Percentiles rank a stretch among this genome's conserved stretches.
Conservation (phyloP, 2,329 filamentous ascomycete species). For the Fusarium domesticum region DNA sequence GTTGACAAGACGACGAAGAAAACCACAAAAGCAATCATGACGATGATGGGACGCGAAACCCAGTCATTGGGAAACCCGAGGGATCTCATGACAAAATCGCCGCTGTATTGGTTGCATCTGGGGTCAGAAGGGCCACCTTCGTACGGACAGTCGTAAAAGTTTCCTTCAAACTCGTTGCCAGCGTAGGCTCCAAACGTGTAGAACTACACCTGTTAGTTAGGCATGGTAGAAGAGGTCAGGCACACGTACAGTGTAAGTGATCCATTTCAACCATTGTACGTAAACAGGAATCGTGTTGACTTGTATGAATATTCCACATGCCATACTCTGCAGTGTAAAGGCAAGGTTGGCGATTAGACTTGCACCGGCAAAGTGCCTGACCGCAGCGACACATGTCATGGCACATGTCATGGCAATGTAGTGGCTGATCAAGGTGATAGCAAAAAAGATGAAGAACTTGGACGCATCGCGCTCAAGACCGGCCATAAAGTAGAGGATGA, state of each 20-base stretch:
- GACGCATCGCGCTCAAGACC: conserved; percentile 62
- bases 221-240: not conserved
- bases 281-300: conserved; percentile 70
- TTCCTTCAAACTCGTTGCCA: conserved; percentile 69
- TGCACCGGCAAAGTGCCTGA: conserved; percentile 66
- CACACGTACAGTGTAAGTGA: conserved; percentile 52
- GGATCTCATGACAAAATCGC: conserved; percentile 64
- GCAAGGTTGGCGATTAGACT: conserved; percentile 69
- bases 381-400: conserved; percentile 62
- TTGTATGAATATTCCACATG: conserved; percentile 75
- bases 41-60: conserved; percentile 64
- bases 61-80: conserved; percentile 67
- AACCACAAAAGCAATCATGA: conserved; percentile 58
- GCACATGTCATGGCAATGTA: conserved; percentile 73
- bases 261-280: conserved; percentile 74
- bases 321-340: conserved; percentile 71
- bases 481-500: conserved; percentile 76
- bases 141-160: conserved; percentile 70
- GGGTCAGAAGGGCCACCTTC: conserved; percentile 61
- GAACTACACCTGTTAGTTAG: conserved; percentile 43
- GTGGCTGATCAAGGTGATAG: conserved; percentile 65
- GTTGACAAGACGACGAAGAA: conserved; percentile 62
- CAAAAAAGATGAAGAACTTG: conserved; percentile 71
- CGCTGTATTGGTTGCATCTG: conserved; percentile 65
- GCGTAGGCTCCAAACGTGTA: conserved; percentile 70